Evolutionary conservation across 768 basidiomycete genomes (phyloP).

Genomic region (Russula ochroleuca): DNA sequence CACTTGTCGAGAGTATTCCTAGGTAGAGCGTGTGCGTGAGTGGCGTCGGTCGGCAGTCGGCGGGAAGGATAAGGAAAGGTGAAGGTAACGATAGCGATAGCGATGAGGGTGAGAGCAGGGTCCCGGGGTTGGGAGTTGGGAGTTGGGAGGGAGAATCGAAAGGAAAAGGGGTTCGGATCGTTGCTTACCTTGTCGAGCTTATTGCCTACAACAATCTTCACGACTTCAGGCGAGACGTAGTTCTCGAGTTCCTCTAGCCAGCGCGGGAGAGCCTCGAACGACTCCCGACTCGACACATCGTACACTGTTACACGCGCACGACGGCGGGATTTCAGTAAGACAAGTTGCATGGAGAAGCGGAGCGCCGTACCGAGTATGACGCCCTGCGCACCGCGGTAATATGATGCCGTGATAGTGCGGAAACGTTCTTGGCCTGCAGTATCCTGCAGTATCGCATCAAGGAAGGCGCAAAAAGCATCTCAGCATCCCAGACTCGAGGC

Average conservation of each 20-base stretch:
- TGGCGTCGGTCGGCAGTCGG: not conserved
- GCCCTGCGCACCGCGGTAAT: slow-evolving; percentile 87
- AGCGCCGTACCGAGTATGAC: slow-evolving; percentile 63
- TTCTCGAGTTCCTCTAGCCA: slow-evolving; percentile 95
- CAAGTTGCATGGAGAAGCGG: no score
- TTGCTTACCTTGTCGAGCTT: slow-evolving; percentile 81
- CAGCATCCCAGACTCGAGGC: not conserved
- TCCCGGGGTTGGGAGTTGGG: no score
- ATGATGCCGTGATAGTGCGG: slow-evolving; percentile 89
- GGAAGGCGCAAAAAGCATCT: not conserved
- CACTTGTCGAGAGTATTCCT: slow-evolving; percentile 92
- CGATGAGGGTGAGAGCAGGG: no score
- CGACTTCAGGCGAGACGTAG: slow-evolving; percentile 79
- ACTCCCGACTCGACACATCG: slow-evolving; percentile 88
- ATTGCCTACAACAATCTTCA: slow-evolving; percentile 92
- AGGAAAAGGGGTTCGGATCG: not conserved
- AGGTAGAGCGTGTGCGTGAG: not conserved
- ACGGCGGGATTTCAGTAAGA: not conserved
- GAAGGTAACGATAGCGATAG: not conserved
- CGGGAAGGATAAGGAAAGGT: not conserved
- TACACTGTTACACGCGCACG: slow-evolving; percentile 57
- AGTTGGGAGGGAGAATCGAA: no score
- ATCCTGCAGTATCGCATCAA: slow-evolving; percentile 48
- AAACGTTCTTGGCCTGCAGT: slow-evolving; percentile 98
- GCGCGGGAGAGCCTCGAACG: slow-evolving; percentile 88